Percentiles rank a stretch among this genome's conserved stretches.
phyloP scores from a whole-genome alignment of 75 land plant genomes.

The Cryptomeria japonica region DNA sequence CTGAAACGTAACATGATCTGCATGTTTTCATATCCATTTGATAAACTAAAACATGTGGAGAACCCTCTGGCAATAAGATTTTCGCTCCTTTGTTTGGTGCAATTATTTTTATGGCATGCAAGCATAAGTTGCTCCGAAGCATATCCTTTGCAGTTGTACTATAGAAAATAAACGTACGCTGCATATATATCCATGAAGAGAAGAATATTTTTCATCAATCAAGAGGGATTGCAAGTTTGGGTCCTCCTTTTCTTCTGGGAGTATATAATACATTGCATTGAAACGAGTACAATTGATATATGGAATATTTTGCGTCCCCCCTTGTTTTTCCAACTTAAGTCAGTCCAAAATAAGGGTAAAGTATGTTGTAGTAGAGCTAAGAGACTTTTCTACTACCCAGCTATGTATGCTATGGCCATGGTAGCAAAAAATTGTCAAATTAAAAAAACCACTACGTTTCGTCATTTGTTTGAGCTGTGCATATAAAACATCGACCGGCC shows the following conservation, averaged over 20 bases:
- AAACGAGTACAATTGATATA: background rate
- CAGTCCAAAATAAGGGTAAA: conserved; percentile 1
- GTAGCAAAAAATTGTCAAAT: background rate
- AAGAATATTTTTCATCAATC: background rate
- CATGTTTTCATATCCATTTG: background rate
- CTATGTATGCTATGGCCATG: background rate
- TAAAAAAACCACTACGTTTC: background rate
- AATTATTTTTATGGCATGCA: background rate
- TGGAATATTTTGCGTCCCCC: background rate
- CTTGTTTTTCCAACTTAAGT: background rate
- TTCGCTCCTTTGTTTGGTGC: background rate
- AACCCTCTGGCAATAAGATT: background rate
- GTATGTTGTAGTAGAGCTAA: background rate
- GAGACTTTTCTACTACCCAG: background rate
- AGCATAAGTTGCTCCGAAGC: background rate
- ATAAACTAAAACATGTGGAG: background rate
- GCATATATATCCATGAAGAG: background rate
- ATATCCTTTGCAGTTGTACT: background rate
- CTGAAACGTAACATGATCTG: background rate
- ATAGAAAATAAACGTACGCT: background rate
- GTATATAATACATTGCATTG: background rate
- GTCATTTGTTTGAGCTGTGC: background rate
- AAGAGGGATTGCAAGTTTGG: background rate
- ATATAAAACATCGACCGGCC: too few relatives aligned
- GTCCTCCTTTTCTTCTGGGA: background rate